Evolutionary conservation across 163 green algal species (phyloP).

Genomic region (Chlamydomonas reinhardtii): DNA sequence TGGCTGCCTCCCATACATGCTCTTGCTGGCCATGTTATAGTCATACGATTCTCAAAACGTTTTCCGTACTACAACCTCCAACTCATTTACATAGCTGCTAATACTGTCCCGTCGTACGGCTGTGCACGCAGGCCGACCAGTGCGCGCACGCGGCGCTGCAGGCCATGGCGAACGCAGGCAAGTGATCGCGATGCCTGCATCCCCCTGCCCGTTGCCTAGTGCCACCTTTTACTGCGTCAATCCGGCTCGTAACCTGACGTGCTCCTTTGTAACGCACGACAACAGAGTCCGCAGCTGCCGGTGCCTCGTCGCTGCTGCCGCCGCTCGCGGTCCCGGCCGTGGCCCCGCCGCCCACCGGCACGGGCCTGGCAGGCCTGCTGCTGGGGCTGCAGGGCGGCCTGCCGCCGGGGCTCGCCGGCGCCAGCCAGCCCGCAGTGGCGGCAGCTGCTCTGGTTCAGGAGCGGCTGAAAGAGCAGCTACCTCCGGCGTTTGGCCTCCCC

Average conservation of each 20-base stretch:
- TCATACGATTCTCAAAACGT: too few species aligned
- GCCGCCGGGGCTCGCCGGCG: slow-evolving; percentile 4
- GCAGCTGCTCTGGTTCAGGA: slow-evolving; percentile 34
- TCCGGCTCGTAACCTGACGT: too few species aligned
- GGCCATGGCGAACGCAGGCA: not conserved
- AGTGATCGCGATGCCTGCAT: not conserved
- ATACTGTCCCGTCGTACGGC: too few species aligned
- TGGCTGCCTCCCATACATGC: too few species aligned
- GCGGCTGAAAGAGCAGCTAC: slow-evolving; percentile 29
- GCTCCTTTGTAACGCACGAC: too few species aligned
- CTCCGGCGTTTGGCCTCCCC: slow-evolving; percentile 18
- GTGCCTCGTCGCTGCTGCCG: not conserved
- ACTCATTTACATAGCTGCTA: too few species aligned
- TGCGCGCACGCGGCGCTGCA: slow-evolving; percentile 22
- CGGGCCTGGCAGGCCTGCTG: slow-evolving; percentile 28
- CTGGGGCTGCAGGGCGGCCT: slow-evolving; percentile 19
- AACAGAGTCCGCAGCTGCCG: not conserved
- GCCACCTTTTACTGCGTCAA: too few species aligned
- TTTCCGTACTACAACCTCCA: too few species aligned
- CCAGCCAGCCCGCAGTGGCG: slow-evolving; percentile 5
- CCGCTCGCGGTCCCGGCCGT: not conserved
- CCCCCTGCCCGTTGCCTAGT: too few species aligned
- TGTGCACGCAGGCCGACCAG: slow-evolving; percentile 16
- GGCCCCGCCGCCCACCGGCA: not conserved
- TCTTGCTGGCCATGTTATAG: too few species aligned